phyloP scores from a whole-genome alignment of 192 early-diverging fungal species.

The Coemansia sp. region DNA sequence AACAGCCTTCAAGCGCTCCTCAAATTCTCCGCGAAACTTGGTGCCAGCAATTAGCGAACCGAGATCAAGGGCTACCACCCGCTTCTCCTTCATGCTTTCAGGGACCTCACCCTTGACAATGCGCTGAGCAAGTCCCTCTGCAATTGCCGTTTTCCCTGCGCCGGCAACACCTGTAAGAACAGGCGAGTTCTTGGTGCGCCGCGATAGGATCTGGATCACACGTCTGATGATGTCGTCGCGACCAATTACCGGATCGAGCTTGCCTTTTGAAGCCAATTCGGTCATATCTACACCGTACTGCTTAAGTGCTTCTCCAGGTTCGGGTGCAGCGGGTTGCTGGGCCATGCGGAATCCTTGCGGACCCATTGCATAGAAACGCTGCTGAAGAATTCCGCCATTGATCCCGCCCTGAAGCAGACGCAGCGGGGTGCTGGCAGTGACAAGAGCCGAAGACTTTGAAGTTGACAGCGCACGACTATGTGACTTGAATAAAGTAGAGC shows the following conservation, averaged over 20 bases:
- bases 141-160: slow-evolving; percentile 81
- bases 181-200: slow-evolving; percentile 79
- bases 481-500: no score
- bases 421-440: no score
- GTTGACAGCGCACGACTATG: no score
- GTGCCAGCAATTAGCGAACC: slow-evolving; percentile 57
- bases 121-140: slow-evolving; percentile 74
- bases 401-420: no score
- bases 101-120: slow-evolving; percentile 75
- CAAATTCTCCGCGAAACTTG: slow-evolving; percentile 74
- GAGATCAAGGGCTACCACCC: slow-evolving; percentile 69
- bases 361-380: slow-evolving; percentile 38
- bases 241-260: slow-evolving; percentile 80
- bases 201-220: slow-evolving; percentile 71
- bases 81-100: slow-evolving; percentile 73
- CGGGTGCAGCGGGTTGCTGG: slow-evolving; percentile 32
- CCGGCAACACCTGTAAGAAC: slow-evolving; percentile 76
- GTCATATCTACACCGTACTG: slow-evolving; percentile 73
- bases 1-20: slow-evolving; percentile 74
- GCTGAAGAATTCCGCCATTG: neutral
- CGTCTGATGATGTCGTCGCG: slow-evolving; percentile 75
- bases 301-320: slow-evolving; percentile 55
- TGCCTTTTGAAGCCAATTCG: slow-evolving; percentile 68
- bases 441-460: no score
- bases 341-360: slow-evolving; percentile 51